Percentiles rank a stretch among this genome's conserved stretches.
Conservation (phyloP, 2,329 filamentous ascomycete species). For the Celoporthe dispersa region DNA sequence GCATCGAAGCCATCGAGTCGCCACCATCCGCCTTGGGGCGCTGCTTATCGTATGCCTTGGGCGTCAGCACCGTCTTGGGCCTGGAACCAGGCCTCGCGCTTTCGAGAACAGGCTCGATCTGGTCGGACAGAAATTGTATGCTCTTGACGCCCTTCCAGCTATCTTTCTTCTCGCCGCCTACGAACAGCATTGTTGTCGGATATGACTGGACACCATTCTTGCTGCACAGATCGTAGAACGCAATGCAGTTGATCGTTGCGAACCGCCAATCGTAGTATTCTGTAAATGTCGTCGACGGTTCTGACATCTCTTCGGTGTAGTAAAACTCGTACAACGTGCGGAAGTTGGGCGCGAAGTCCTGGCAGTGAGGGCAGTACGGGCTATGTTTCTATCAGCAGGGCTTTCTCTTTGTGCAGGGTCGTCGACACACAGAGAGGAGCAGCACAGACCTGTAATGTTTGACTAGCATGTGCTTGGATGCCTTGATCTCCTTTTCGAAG, state of each 20-base stretch:
- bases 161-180: slow-evolving; percentile 73
- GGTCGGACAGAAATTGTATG: slow-evolving; percentile 67
- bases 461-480: slow-evolving; percentile 57
- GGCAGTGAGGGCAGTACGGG: slow-evolving; percentile 73
- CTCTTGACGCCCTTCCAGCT: slow-evolving; percentile 68
- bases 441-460: slow-evolving; percentile 69
- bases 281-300: slow-evolving; percentile 66
- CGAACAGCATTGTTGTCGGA: slow-evolving; percentile 79
- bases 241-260: slow-evolving; percentile 82
- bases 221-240: slow-evolving; percentile 77
- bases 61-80: slow-evolving; percentile 69
- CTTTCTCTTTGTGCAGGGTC: slow-evolving; percentile 17
- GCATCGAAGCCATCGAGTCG: slow-evolving; percentile 24
- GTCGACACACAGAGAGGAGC: background rate
- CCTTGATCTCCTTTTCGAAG: slow-evolving; percentile 60
- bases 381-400: slow-evolving; percentile 44
- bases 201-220: slow-evolving; percentile 70
- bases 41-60: slow-evolving; percentile 67
- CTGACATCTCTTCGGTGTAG: slow-evolving; percentile 77
- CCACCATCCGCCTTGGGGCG: slow-evolving; percentile 22
- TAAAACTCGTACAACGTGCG: slow-evolving; percentile 97
- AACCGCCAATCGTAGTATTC: slow-evolving; percentile 90
- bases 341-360: slow-evolving; percentile 78
- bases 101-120: slow-evolving; percentile 79
- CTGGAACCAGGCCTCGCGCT: slow-evolving; percentile 79